Base-by-base conservation (phyloP, 345 rosid genomes). In the Erucastrum elatum region DNA sequence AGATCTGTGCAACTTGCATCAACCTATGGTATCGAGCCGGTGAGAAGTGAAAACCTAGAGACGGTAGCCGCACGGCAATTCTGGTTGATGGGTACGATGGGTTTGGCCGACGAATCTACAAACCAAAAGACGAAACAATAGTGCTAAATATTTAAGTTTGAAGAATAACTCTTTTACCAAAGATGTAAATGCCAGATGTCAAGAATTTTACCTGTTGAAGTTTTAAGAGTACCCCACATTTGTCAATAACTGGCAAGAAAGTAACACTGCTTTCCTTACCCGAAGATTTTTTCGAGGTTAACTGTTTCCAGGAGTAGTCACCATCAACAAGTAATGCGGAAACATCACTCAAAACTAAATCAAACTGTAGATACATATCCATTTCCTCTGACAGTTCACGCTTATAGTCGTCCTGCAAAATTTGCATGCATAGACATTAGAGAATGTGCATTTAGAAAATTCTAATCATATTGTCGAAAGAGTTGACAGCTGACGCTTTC, bases 21-120 rank as follows among this genome's bases (percentile, higher is more conserved):
- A 95, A 83, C 82, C 99, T 86, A 81, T 95, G 99, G 87, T 95
- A 95, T 44, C 99, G 90, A 68, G 98, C 96, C 21, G 99, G 99
- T 79, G 99, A 95, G 85, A 95, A 91, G 85, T 95, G 94, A 82
- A 95, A 91, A 65, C 96, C 91, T 84, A 95, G 75, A 30, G 98
- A 91, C 3, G 99, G 99, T 80, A 95, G 77, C 78, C 88, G 90
- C 73, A 89, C 81, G 77, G 98, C 86, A 79, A 95, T 80, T 78
- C 98, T 85, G 77, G 91, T 93, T 72, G 99, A 89, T 70, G 99
- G 99, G 79, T 86, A 91, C 6, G 88, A 84, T 64, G 94, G 97
- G 77, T 93, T 88, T 85, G 87, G 88, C 61, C 84, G 41, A 61
- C 91, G 91, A 73, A 91, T 95, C 99, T 95, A 85, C 29, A 71